These are phyloP conservation scores for Diplodia scrobiculata DNA, from an alignment of 2,329 filamentous ascomycete genomes.

Conservation along the genomic window DNA sequence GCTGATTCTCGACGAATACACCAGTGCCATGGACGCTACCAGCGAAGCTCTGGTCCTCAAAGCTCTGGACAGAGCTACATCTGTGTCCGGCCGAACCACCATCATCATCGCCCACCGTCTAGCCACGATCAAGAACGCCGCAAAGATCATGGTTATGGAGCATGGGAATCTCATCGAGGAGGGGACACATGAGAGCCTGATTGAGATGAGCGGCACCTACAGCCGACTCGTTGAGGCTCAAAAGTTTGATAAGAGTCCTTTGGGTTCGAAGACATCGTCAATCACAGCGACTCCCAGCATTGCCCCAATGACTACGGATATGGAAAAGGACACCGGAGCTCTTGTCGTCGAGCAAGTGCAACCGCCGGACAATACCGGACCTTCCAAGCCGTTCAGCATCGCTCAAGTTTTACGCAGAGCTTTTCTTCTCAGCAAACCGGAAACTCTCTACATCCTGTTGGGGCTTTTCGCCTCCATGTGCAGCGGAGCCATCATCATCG, in stretches of 20 bases:
- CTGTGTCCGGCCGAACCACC: conserved; percentile 38
- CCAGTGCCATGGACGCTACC: conserved; percentile 41
- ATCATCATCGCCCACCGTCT: conserved; percentile 45
- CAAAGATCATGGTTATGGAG: conserved; percentile 44
- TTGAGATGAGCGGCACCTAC: conserved; percentile 39
- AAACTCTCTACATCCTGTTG: conserved; percentile 45
- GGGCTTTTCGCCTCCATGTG: conserved; percentile 51
- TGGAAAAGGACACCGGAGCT: conserved; percentile 9
- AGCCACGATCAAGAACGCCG: conserved; percentile 43
- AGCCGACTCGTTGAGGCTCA: conserved; percentile 42
- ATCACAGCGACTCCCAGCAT: conserved; percentile 27
- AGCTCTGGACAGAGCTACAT: conserved; percentile 41
- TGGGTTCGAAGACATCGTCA: conserved; percentile 26
- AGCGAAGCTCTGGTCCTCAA: conserved; percentile 41
- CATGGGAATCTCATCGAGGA: conserved; percentile 40
- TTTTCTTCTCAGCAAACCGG: conserved; percentile 41
- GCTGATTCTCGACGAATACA: conserved; percentile 44
- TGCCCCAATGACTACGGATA: conserved; percentile 11
- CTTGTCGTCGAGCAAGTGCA: background rate
- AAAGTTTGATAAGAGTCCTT: conserved; percentile 39
- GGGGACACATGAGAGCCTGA: conserved; percentile 39
- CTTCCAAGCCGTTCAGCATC: conserved; percentile 28
- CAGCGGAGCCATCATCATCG: conserved; percentile 58
- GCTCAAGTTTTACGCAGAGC: conserved; percentile 35
- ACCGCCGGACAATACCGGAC: background rate